phyloP scores from a whole-genome alignment of 768 basidiomycete species.

The Boletus subcaerulescens region DNA sequence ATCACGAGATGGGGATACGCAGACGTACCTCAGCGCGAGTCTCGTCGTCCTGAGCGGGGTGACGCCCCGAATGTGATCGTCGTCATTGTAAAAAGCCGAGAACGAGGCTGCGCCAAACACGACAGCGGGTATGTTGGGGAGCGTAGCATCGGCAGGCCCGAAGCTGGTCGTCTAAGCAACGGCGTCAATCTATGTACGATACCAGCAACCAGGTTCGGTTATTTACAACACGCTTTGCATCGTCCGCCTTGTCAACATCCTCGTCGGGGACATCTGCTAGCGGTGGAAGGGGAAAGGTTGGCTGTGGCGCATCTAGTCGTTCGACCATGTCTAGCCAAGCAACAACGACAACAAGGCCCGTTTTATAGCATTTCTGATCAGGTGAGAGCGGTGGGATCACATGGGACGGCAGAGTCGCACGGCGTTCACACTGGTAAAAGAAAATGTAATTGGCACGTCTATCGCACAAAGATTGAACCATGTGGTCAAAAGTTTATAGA shows the following conservation, averaged over 20 bases:
- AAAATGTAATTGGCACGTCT: conserved; percentile 20
- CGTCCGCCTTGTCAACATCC: conserved; percentile 37
- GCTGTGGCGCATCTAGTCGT: conserved; percentile 41
- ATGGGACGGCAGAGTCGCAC: background rate
- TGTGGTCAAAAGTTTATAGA: conserved; percentile 40
- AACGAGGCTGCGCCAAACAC: conserved; percentile 74
- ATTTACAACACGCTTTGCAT: conserved; percentile 36
- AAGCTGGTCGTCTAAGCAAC: conserved; percentile 26
- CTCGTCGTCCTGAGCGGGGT: conserved; percentile 64
- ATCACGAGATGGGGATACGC: background rate
- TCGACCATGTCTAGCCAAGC: conserved; percentile 35
- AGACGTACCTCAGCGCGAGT: conserved; percentile 67
- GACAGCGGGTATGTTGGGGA: conserved; percentile 45
- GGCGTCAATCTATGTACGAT: conserved; percentile 6
- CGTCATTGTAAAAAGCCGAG: conserved; percentile 62
- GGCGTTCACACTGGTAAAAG: background rate
- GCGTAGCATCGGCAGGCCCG: conserved; percentile 27
- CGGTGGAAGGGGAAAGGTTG: conserved; percentile 37
- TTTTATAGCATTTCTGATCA: background rate
- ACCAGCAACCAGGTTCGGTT: background rate
- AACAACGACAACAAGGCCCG: background rate
- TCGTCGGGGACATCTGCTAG: conserved; percentile 42
- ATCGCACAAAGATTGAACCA: conserved; percentile 12
- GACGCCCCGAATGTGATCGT: conserved; percentile 52
- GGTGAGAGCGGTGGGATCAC: background rate